Conservation (phyloP, 805 yeast genomes). For the Candida patagonica region DNA sequence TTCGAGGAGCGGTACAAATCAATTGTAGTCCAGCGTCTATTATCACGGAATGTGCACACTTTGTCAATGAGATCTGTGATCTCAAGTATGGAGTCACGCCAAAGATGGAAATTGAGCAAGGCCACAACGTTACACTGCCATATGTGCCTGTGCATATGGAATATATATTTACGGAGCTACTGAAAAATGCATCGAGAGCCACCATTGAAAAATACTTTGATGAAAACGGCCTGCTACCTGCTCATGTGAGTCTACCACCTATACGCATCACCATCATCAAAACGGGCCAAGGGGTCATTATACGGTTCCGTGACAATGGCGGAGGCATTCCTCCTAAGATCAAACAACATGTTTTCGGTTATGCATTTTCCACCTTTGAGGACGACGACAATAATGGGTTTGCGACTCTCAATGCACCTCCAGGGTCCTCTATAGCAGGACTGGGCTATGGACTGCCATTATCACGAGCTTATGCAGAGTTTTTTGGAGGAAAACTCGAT, state of each 20-base stretch:
- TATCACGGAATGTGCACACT: conserved; percentile 53
- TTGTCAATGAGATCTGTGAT: conserved; percentile 75
- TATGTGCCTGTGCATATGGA: conserved; percentile 84
- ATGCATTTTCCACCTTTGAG: conserved; percentile 75
- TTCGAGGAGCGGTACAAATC: conserved; percentile 59
- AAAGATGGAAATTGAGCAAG: conserved; percentile 46
- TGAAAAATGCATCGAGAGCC: conserved; percentile 83
- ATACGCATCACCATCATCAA: conserved; percentile 41
- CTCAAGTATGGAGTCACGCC: conserved; percentile 76
- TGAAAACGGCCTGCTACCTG: conserved; percentile 11
- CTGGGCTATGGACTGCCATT: conserved; percentile 71
- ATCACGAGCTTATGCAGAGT: conserved; percentile 63
- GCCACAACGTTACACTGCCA: conserved; percentile 56
- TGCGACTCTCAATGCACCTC: conserved; percentile 55
- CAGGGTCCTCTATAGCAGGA: conserved; percentile 59
- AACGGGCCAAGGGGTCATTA: conserved; percentile 43
- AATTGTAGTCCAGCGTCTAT: conserved; percentile 54
- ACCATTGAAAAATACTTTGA: conserved; percentile 56
- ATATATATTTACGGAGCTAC: conserved; percentile 74
- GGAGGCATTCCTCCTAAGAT: conserved; percentile 72
- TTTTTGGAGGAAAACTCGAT: conserved; percentile 61
- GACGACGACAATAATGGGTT: conserved; percentile 44
- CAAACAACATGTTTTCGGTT: conserved; percentile 66
- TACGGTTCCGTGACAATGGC: conserved; percentile 78
- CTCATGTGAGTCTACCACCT: conserved; percentile 26